Base-by-base conservation (phyloP, 2,329 filamentous ascomycete genomes). In the Cladophialophora bantiana region DNA sequence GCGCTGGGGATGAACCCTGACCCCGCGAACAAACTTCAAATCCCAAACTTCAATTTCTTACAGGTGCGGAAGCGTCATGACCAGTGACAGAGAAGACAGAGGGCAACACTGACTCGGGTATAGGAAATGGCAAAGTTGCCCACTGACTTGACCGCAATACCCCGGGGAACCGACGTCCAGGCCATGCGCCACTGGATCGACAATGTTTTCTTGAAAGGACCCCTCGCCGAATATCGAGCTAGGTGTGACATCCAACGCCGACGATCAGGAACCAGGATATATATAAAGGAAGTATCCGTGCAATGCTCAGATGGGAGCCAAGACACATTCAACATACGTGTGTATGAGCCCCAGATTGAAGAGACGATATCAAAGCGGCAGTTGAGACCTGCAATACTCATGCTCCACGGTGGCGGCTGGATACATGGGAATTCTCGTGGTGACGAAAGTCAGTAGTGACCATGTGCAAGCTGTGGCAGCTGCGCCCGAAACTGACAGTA, bases 381-480 rank as follows among this genome's bases (percentile, higher is more conserved):
- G 54, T 18, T 38, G 12, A 61, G 48, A 38, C 65, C 65, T 32
- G 65, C 48, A 15, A 53, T 67, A 20, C 31, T 64, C 20, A 56
- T 64, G 45, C 34, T 64, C 34, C 65, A 67, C 36, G 65, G 65
- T 20, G 65, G 65, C 4, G 65, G 65, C 3, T 67, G 65, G 65
- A 67, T 67, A 20, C 65, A 67, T 50, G 65, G 65, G 5, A 64
- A 40, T 4, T 50, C 65, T 4, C 13, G 18, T 26, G 45, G 60
- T n/a, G 65, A 67, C 32, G 65, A 67, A 15, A 31, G 65, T 67
- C 10, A 35, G 56, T 56, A 12, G 6, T 32, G 26, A n/a, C 20
- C 4, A 7, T 52, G 6, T 32, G 20, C 26, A 32, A 34, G 4
- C 1, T 18, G 7, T 18, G 5, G 12, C 10, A 55, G 13, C 13